Evolutionary conservation across 495 filamentous ascomycete genomes (phyloP).

Genomic region (Hypoxylon subgilvum): DNA sequence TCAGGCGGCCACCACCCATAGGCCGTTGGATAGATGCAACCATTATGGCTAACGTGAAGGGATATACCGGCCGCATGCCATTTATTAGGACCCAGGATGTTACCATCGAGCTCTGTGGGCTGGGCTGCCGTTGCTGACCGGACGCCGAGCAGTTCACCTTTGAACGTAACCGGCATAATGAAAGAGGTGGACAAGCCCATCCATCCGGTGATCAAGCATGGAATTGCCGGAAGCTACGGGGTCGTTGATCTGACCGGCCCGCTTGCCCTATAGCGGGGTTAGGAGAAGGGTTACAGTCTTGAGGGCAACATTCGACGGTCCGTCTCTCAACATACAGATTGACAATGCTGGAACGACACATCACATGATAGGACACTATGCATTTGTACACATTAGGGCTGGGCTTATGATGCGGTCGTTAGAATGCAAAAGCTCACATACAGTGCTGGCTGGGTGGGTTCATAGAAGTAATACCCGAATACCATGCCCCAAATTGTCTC

Average conservation of each 20-base stretch:
- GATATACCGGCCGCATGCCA: conserved; percentile 36
- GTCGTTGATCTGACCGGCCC: no score
- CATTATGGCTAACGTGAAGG: conserved; percentile 42
- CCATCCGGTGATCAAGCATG: no score
- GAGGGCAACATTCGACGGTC: no score
- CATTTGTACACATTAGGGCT: conserved; percentile 4
- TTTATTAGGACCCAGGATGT: conserved; percentile 39
- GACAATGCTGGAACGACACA: background rate
- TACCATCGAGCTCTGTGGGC: conserved; percentile 33
- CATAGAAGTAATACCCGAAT: conserved; percentile 13
- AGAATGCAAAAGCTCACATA: conserved; percentile 13
- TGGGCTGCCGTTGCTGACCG: conserved; percentile 40
- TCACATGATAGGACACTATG: background rate
- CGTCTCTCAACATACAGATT: background rate
- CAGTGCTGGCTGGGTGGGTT: conserved; percentile 1
- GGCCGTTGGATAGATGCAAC: conserved; percentile 39
- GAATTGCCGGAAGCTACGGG: no score
- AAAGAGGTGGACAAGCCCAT: background rate
- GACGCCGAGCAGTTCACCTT: background rate
- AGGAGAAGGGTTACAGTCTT: no score
- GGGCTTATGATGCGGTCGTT: conserved; percentile 8
- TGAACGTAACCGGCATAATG: background rate
- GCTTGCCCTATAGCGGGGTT: no score
- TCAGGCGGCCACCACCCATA: conserved; percentile 36
- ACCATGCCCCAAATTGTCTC: background rate